These are phyloP conservation scores for Hermanozyma aechmeae DNA, from an alignment of 805 yeast species.

Conservation along the genomic window DNA sequence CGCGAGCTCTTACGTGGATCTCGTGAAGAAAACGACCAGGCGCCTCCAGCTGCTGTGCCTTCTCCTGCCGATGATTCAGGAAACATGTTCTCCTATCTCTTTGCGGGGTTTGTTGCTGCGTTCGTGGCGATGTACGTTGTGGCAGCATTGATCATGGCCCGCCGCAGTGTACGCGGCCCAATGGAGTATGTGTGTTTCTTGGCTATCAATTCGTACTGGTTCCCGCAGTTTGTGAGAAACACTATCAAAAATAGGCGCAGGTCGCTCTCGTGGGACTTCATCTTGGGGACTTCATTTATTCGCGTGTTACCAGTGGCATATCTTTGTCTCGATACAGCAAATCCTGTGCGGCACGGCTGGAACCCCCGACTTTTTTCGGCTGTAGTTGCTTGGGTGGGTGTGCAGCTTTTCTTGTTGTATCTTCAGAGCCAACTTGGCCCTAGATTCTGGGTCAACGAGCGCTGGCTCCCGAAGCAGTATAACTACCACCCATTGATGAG, in stretches of 20 bases:
- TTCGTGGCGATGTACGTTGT: conserved; percentile 41
- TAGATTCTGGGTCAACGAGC: conserved; percentile 72
- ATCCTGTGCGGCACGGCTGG: conserved; percentile 64
- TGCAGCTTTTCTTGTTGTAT: conserved; percentile 51
- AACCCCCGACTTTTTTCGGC: conserved; percentile 42
- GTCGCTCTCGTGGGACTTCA: conserved; percentile 60
- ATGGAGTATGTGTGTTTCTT: conserved; percentile 51
- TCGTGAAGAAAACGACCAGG: too few relatives aligned
- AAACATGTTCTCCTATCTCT: conserved; percentile 17
- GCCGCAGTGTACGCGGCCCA: conserved; percentile 39
- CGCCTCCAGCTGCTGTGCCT: too few relatives aligned
- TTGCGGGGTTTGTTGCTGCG: conserved; percentile 16
- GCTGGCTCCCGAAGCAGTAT: conserved; percentile 70
- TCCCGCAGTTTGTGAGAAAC: conserved; percentile 82
- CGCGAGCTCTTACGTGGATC: conserved; percentile 60
- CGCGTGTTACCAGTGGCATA: conserved; percentile 61
- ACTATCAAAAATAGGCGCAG: conserved; percentile 60
- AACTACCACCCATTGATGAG: conserved; percentile 69
- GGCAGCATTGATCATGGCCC: conserved; percentile 55
- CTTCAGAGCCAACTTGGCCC: conserved; percentile 69
- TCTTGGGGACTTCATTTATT: conserved; percentile 56
- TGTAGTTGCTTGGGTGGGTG: conserved; percentile 43
- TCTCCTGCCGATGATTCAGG: conserved; percentile 13
- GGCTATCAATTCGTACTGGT: conserved; percentile 65
- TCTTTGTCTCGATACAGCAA: conserved; percentile 40